phyloP scores from a whole-genome alignment of 2,329 filamentous ascomycete genomes.

The Fusarium temperatum region DNA sequence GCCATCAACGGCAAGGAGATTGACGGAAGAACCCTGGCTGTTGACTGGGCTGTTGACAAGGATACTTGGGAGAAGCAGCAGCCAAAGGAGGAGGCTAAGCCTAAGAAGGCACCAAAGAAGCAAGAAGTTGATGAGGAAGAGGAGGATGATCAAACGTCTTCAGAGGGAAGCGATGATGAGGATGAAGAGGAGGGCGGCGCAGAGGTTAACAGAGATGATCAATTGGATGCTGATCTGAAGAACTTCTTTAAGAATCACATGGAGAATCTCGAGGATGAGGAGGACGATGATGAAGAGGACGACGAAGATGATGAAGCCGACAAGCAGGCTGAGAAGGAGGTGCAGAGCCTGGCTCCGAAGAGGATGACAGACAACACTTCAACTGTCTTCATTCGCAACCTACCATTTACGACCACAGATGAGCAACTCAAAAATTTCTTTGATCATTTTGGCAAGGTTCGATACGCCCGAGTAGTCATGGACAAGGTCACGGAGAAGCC shows the following conservation, averaged over 20 bases:
- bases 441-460: constrained; percentile 82
- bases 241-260: constrained; percentile 68
- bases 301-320: constrained; percentile 54
- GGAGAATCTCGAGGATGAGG: constrained; percentile 66
- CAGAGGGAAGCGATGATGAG: constrained; percentile 37
- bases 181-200: constrained; percentile 36
- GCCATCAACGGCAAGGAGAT: constrained; percentile 89
- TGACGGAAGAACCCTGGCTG: constrained; percentile 86
- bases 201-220: constrained; percentile 52
- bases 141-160: constrained; percentile 43
- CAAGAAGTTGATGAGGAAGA: constrained; percentile 53
- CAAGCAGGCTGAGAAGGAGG: constrained; percentile 55
- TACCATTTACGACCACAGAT: constrained; percentile 89
- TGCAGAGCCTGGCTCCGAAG: constrained; percentile 42
- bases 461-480: constrained; percentile 91
- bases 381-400: constrained; percentile 91
- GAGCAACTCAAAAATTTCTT: constrained; percentile 87
- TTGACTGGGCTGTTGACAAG: constrained; percentile 98
- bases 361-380: constrained; percentile 66
- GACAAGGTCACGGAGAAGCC: constrained; percentile 87
- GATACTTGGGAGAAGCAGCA: constrained; percentile 79
- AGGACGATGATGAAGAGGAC: constrained; percentile 59
- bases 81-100: constrained; percentile 48
- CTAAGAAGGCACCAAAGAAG: constrained; percentile 49
- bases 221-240: constrained; percentile 56